Evolutionary conservation across 768 basidiomycete genomes (phyloP).

Genomic region (Clitopilus passeckerianus): DNA sequence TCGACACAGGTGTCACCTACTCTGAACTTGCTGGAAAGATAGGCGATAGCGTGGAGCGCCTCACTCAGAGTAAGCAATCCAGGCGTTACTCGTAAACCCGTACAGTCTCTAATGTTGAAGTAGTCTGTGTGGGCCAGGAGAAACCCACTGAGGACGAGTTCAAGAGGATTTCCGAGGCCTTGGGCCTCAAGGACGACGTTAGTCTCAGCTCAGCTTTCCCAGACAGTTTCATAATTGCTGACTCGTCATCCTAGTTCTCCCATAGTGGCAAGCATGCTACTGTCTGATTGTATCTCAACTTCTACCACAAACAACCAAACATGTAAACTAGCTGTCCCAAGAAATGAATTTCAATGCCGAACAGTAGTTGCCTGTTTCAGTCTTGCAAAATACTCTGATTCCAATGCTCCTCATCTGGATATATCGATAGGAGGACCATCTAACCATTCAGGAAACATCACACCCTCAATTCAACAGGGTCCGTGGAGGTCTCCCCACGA

Average conservation of each 20-base stretch:
- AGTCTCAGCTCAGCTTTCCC: neutral
- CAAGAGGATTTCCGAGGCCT: neutral
- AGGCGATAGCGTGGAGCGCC: neutral
- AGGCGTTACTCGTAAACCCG: neutral
- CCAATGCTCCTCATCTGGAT: too few relatives aligned
- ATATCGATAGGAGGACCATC: too few relatives aligned
- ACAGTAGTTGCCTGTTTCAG: too few relatives aligned
- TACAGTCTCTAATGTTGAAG: neutral
- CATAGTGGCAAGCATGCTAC: neutral
- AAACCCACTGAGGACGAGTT: neutral
- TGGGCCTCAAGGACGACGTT: neutral
- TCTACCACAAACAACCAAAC: neutral
- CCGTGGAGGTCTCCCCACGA: too few relatives aligned
- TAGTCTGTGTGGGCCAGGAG: neutral
- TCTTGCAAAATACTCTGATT: too few relatives aligned
- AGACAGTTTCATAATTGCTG: neutral
- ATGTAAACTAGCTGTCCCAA: neutral
- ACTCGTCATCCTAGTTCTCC: neutral
- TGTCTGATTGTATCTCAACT: neutral
- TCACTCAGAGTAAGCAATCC: neutral
- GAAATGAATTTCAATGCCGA: neutral
- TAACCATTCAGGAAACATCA: too few relatives aligned
- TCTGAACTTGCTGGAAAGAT: neutral
- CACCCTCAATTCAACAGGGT: too few relatives aligned
- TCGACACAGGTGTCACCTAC: neutral